phyloP scores from a whole-genome alignment of 495 filamentous ascomycete species.

The Podospora tetraspora region DNA sequence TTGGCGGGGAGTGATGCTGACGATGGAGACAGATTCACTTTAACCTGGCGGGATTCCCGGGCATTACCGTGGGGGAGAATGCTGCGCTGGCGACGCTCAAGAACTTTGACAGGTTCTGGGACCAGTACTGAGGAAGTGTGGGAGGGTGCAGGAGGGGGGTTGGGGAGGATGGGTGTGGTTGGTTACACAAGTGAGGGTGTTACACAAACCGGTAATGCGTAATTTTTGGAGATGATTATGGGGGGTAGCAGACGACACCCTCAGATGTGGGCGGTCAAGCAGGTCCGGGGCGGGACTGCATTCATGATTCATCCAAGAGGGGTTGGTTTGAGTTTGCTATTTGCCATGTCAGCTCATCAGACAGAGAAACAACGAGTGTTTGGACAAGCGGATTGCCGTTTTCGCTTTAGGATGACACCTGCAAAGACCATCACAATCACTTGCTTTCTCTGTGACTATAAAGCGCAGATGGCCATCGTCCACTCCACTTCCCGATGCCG shows the following conservation, averaged over 20 bases:
- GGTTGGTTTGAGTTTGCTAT: too few species aligned
- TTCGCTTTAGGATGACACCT: background rate
- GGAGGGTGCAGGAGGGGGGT: background rate
- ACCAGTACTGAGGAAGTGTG: slow-evolving; percentile 17
- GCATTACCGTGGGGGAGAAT: slow-evolving; percentile 21
- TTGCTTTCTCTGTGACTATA: background rate
- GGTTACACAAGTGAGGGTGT: background rate
- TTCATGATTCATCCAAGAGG: background rate
- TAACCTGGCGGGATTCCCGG: slow-evolving; percentile 22
- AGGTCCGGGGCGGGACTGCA: background rate
- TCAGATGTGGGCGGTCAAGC: background rate
- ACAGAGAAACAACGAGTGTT: background rate
- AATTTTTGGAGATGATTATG: background rate
- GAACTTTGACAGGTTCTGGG: slow-evolving; percentile 25
- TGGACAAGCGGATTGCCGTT: background rate
- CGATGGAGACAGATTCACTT: slow-evolving; percentile 28
- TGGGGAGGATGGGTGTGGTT: background rate
- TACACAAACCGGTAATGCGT: background rate
- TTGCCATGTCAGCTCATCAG: background rate
- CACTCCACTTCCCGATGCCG: background rate
- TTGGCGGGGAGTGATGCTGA: background rate
- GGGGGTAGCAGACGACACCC: background rate
- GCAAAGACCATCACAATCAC: background rate
- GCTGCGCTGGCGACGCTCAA: slow-evolving; percentile 23
- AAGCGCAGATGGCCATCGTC: background rate